Percentiles rank a stretch among this genome's conserved stretches.
phyloP scores from a whole-genome alignment of 2,329 filamentous ascomycete species.

The Macrophomina pseudophaseolina region DNA sequence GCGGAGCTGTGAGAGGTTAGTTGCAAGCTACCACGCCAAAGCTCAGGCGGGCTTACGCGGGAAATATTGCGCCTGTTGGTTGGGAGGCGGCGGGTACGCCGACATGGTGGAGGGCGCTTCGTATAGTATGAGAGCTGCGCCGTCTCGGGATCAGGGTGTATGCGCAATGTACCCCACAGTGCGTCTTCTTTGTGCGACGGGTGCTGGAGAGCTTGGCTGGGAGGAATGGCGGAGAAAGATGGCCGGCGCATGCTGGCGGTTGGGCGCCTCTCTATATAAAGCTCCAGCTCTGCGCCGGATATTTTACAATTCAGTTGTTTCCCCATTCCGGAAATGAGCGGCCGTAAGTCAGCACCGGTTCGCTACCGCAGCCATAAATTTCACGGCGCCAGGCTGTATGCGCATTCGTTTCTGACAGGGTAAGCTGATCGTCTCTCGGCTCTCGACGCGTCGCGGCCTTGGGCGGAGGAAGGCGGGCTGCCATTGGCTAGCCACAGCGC shows the following conservation, averaged over 20 bases:
- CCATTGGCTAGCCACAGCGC: constrained; percentile 16
- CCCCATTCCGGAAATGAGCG: background rate
- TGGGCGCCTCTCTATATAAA: constrained; percentile 21
- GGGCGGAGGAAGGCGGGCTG: background rate
- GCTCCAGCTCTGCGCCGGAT: background rate
- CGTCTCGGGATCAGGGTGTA: background rate
- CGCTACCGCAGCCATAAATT: background rate
- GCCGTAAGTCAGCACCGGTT: background rate
- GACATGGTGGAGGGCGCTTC: constrained; percentile 11
- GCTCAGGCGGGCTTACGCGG: constrained; percentile 31
- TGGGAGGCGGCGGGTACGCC: constrained; percentile 31
- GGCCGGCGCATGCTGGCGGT: constrained; percentile 11
- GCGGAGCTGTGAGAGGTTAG: constrained; percentile 21
- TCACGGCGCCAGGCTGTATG: background rate
- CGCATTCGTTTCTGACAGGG: constrained; percentile 9
- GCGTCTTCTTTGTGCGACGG: constrained; percentile 10
- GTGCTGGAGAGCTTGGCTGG: background rate
- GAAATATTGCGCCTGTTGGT: constrained; percentile 43
- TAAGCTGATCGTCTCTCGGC: constrained; percentile 17
- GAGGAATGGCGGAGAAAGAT: constrained; percentile 2
- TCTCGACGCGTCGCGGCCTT: constrained; percentile 20
- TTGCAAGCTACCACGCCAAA: background rate
- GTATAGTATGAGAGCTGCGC: background rate
- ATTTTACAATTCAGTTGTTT: background rate
- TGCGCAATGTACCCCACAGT: constrained; percentile 2